Base-by-base conservation (phyloP, 768 basidiomycete species). In the Sarcomyxa edulis region DNA sequence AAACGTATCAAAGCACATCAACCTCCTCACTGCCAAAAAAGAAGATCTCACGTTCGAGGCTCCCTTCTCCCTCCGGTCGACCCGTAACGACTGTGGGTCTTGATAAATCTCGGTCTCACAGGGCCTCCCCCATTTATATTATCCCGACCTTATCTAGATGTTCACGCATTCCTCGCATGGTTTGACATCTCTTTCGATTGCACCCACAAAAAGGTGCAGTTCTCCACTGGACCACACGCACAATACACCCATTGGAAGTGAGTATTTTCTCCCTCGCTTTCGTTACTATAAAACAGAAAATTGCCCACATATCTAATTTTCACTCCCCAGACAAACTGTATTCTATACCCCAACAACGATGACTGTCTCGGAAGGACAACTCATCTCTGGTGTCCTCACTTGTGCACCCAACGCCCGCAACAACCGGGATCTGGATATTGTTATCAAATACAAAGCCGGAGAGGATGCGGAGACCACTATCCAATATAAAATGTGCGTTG, bases 101-200 rank as follows among this genome's bases (percentile, higher is more conserved):
- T 29, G 15, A 21, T 28, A 26, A 15, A 12, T 38, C 39, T 23
- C 32, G 19, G 11, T 8, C 12, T 33, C 37, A 23, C 37, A 32
- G 8, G 21, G 12, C 4, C 34, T 40, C 19, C 24, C 23, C 5
- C 36, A 22, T 46, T n/a, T 46, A 28, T 24, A 3, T 19, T 39
- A 32, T 45, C 32, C 23, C 26, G 28, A 25, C 40, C 8, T 12
- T 32, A 15, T 26, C 9, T 51, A 98, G 94, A 94, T 57, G 72
- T 92, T 19, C 96, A 99, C 56, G 96, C 96, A 16, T 96, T 97
- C 81, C 80, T 99, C 35, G 93, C 92, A 23, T 99, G 96, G 96
- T 99, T 99, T 65, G 96, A 99, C 60, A 85, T 95, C 55, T 74
- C 81, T 28, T 99, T 99, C 68, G 84, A 88, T 41, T 92, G 86